Base-by-base conservation (phyloP, 495 filamentous ascomycete species). In the Wilcoxina mikolae region DNA sequence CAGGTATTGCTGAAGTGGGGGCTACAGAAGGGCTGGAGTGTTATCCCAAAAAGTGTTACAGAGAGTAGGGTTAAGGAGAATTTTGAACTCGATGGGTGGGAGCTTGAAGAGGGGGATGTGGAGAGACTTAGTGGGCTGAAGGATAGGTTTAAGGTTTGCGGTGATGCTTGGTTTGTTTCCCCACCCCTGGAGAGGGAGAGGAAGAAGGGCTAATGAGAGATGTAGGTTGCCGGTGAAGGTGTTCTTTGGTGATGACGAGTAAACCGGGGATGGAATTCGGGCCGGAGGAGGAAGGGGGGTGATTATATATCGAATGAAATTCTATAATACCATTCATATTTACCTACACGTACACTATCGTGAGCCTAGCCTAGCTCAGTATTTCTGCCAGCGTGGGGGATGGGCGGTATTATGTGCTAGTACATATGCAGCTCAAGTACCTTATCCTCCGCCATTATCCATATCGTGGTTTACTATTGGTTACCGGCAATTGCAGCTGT, bases 241-340 rank as follows among this genome's bases (percentile, higher is more conserved):
- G 5, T 91, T 91, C 76, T 87, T 87, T 68, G 86, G 85, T 9
- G 84, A 89, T 67, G 87, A 87, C 60, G 84, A 89, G 69, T 85
- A 76, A 57, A 46, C 24, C 15, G 43, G n/a, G 4, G 35, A 18
- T 15, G 35, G 20, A 39, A 39, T 5, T 1, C 1, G 15, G 35
- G 20, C 15, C 20, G 35, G 35, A 15, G 35, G 1, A 39, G 20
- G 20, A 15, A 5, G 35, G 35, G 15, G 35, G 1, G 35, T 15
- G 15, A 18, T 39, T 18, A 39, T 5, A 39, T 39, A 39, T 5
- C 35, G 12, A 5, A 54, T 29, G 26, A 51, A 54, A 51, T 46
- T 45, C n/a, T n/a, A n/a, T n/a, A n/a, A n/a, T n/a, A n/a, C n/a
- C n/a, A n/a, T n/a, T n/a, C n/a, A n/a, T n/a, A n/a, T n/a, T n/a